Evolutionary conservation across 2,329 filamentous ascomycete genomes (phyloP), one percentile per base, ranked within the genome.

Genomic region (Raffaelea arxii): DNA sequence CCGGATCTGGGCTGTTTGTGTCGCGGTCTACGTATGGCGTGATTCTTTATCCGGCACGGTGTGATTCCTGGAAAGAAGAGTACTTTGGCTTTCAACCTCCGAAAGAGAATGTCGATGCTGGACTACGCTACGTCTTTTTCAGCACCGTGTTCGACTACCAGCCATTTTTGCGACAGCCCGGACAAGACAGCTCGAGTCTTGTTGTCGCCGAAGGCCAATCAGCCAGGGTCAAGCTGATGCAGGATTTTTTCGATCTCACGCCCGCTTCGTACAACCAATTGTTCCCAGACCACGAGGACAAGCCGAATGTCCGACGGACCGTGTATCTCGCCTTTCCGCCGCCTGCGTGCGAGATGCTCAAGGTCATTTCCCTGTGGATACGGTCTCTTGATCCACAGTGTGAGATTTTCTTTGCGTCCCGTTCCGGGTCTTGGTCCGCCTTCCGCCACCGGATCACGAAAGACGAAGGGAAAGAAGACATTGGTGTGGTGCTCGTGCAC

Each of bases 301-400:
- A 50, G 7, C 55, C 52, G 23, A 54, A 59, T 4, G 54, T 49
- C 14, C 54, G 52, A 0, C 59, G 62, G 41, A 58, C 57, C 22
- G 71, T 77, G 51, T 78, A 70, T 49, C 55, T 80, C 1, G 60
- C 69, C 2, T 78, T 78, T 43, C 73, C 75, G 1, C 53, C 55
- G 0, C 59, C 63, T 2, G 59, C 61, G 24, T 47, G 52, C 7
- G 46, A 60, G 11, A 63, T 65, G 32, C 60, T 62, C 18, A 52
- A 59, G 9, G 62, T 70, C 9, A n/a, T 77, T 3, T 61, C 56
- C 24, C 56, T 60, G 18, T 78, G 73, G 72, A 54, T 79, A 10
- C 61, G 59, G 6, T 54, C 53, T 4, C 64, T 60, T 30, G 63
- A 70, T 25, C 53, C 62, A 0, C 51, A 62, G 2, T 72, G 68